Base-by-base conservation (phyloP, 768 basidiomycete genomes). In the Tulasnella sp. region DNA sequence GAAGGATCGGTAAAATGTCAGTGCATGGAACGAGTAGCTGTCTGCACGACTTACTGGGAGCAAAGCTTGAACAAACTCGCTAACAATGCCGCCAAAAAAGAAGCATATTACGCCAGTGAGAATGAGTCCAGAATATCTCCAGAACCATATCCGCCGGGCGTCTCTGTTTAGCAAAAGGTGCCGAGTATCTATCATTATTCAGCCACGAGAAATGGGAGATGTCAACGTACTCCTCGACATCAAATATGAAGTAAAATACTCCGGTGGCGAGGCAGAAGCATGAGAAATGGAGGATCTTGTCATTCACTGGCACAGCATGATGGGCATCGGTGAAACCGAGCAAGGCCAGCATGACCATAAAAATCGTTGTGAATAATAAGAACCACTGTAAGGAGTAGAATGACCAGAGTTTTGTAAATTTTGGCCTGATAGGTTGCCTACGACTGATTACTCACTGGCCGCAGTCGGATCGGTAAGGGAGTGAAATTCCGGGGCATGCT, bases 221-320 rank as follows among this genome's bases (percentile, higher is more conserved):
- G 4, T 12, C 6, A 77, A 58, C 93, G 85, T 83, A 96, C 94
- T 96, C 95, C 81, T 96, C 95, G 12, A 95, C 92, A 83, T 96
- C 95, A 46, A 94, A 89, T 73, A 96, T 94, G 84, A 95, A 96
- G 86, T 95, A 96, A 85, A 96, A 96, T 8, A 95, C 90, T 3
- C 86, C 91, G 0, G 94, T 96, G 1, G 94, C 93, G 37, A 93
- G 81, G 78, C 88, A 88, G 80, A 96, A 93, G 85, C 93, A 95
- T 16, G 93, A 83, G 84, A 96, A 94, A 83, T 93, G 95, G 40
- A 95, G 86, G 22, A 95, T 84, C 85, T 95, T 95, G 89, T 93
- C 92, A 84, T 94, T 94, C 24, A 95, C 84, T 0, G 93, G 93
- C 34, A 95, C 84, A 48, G 78, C 86, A 81, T 88, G 88, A 24